Evolutionary conservation across 257 asterid species (phyloP).

Genomic region (Solanum etuberosum): DNA sequence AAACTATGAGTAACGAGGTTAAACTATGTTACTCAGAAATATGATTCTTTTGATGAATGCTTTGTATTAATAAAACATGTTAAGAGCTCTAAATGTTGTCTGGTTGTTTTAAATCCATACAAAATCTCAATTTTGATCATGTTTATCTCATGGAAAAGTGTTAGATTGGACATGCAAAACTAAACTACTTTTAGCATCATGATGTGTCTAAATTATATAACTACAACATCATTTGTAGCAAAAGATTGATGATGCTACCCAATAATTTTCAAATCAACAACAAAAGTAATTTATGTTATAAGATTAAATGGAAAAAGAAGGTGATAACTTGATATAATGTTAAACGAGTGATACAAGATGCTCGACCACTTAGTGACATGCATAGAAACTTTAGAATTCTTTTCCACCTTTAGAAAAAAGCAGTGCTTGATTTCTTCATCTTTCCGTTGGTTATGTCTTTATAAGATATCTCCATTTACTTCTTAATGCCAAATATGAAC

Average conservation of each 20-base stretch:
- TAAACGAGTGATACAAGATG: conserved; percentile 21
- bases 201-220: neutral
- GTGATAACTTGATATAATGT: neutral
- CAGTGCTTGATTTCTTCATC: conserved; percentile 12
- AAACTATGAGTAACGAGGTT: neutral
- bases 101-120: no score
- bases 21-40: neutral
- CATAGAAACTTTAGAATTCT: conserved; percentile 52
- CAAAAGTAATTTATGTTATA: neutral
- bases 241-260: neutral
- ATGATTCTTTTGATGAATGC: neutral
- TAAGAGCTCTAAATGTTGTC: no score
- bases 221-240: neutral
- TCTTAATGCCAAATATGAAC: neutral
- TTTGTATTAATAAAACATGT: neutral
- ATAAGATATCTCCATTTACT: conserved; percentile 33
- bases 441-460: conserved; percentile 5
- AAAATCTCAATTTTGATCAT: no score
- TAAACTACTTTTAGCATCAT: neutral
- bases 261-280: neutral
- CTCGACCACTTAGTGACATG: conserved; percentile 46
- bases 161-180: neutral
- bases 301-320: no score
- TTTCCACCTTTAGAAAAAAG: neutral
- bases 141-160: no score